These are phyloP conservation scores for Bisporella sp. DNA, from an alignment of 2,329 filamentous ascomycete genomes.

Conservation along the genomic window DNA sequence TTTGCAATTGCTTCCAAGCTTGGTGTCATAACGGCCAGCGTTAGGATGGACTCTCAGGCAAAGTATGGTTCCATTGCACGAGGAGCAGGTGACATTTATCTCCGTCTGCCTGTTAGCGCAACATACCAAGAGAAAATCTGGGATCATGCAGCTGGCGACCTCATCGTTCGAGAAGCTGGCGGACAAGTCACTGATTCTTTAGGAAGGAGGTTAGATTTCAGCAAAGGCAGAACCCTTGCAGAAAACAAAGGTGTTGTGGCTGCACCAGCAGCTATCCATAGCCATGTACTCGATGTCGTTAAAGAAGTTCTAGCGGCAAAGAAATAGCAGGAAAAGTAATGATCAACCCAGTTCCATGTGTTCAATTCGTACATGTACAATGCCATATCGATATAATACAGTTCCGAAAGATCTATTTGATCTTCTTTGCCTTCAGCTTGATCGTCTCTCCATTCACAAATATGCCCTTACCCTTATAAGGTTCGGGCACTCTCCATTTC, in stretches of 20 bases:
- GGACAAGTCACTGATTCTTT: conserved; percentile 85
- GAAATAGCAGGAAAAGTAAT: conserved; percentile 24
- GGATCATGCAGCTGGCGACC: conserved; percentile 93
- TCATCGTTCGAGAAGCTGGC: conserved; percentile 91
- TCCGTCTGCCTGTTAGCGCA: conserved; percentile 76
- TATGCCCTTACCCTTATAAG: conserved; percentile 99
- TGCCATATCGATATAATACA: conserved; percentile 20
- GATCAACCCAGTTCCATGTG: too few relatives aligned
- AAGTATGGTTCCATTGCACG: conserved; percentile 96
- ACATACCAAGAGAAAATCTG: conserved; percentile 99
- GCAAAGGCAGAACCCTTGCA: conserved; percentile 74
- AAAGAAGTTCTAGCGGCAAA: conserved; percentile 60
- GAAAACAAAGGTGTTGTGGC: conserved; percentile 94
- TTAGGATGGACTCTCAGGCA: conserved; percentile 95
- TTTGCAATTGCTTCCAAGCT: conserved; percentile 76
- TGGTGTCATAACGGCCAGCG: conserved; percentile 81
- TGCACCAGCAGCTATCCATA: conserved; percentile 70
- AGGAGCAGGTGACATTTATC: conserved; percentile 89
- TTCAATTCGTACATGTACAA: conserved; percentile 5
- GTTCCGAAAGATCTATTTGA: conserved; percentile 54
- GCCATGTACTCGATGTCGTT: conserved; percentile 70
- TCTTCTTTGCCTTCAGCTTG: conserved; percentile 96
- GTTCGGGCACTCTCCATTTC: conserved; percentile 85
- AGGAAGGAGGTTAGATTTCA: conserved; percentile 81
- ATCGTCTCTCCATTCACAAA: conserved; percentile 98